Conservation (phyloP, 2,329 filamentous ascomycete species). For the Colletotrichum navitas region DNA sequence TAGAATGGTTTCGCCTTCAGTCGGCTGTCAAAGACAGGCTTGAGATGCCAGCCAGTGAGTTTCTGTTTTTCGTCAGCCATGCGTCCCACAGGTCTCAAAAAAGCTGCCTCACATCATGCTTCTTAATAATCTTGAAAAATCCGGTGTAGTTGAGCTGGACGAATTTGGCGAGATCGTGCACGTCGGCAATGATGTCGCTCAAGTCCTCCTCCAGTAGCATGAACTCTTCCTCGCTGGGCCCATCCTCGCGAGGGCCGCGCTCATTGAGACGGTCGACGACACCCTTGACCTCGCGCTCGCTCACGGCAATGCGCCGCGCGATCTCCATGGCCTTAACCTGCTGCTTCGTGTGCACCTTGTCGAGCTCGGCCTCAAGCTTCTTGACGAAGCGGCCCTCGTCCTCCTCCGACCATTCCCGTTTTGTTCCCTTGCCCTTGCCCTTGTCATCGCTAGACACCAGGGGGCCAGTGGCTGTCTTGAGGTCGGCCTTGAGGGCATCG, state of each 20-base stretch:
- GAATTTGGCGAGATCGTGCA: slow-evolving; percentile 97
- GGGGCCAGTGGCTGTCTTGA: slow-evolving; percentile 78
- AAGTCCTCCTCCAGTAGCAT: slow-evolving; percentile 93
- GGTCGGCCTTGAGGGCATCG: slow-evolving; percentile 88
- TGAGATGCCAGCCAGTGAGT: slow-evolving; percentile 92
- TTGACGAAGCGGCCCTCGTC: slow-evolving; percentile 91
- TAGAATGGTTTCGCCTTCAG: slow-evolving; percentile 98
- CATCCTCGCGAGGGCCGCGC: slow-evolving; percentile 67
- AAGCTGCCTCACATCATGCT: slow-evolving; percentile 82
- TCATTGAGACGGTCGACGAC: slow-evolving; percentile 82
- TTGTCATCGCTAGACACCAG: slow-evolving; percentile 46
- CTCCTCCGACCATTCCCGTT: slow-evolving; percentile 85
- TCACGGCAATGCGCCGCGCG: slow-evolving; percentile 86
- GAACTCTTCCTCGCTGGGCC: slow-evolving; percentile 90
- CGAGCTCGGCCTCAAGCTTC: slow-evolving; percentile 89
- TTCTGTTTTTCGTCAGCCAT: slow-evolving; percentile 68
- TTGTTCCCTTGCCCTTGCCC: slow-evolving; percentile 44
- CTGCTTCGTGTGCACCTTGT: slow-evolving; percentile 98
- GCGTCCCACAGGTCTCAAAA: not conserved
- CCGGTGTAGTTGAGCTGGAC: slow-evolving; percentile 98
- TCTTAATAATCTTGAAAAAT: slow-evolving; percentile 99
- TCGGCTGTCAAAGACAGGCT: slow-evolving; percentile 93
- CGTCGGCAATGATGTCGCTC: slow-evolving; percentile 98
- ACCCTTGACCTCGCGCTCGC: slow-evolving; percentile 89
- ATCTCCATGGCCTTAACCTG: slow-evolving; percentile 98